These are phyloP conservation scores for Picochlorum sp. DNA, from an alignment of 139 green algal species.

Conservation along the genomic window DNA sequence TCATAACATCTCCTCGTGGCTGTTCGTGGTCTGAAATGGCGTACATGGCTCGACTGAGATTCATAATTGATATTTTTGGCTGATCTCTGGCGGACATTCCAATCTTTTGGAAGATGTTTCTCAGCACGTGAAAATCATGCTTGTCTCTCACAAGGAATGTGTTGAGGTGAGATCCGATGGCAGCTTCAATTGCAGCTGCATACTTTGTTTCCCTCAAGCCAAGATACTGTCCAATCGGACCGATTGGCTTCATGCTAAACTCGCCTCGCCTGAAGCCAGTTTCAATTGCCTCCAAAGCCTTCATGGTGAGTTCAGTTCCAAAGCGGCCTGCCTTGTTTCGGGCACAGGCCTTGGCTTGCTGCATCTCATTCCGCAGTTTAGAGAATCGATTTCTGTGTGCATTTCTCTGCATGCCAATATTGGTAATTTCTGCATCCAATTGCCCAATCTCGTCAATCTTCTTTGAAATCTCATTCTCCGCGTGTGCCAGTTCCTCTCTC, in stretches of 20 bases:
- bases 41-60: conserved; percentile 22
- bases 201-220: conserved; percentile 21
- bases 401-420: too few species aligned
- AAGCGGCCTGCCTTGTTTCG: too few species aligned
- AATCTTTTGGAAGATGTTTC: not conserved
- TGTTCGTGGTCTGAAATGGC: conserved; percentile 9
- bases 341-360: too few species aligned
- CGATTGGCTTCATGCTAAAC: conserved; percentile 29
- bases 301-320: conserved; percentile 3
- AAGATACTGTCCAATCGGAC: conserved; percentile 22
- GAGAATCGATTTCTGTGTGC: too few species aligned
- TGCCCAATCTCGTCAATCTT: too few species aligned
- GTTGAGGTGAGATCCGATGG: conserved; percentile 4
- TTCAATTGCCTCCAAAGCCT: conserved; percentile 9
- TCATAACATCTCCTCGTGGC: conserved; percentile 5
- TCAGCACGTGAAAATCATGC: conserved; percentile 15
- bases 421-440: too few species aligned
- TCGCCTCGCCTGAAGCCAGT: not conserved
- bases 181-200: conserved; percentile 7
- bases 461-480: too few species aligned
- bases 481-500: too few species aligned
- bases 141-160: conserved; percentile 21
- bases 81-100: not conserved
- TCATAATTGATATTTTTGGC: conserved; percentile 10
- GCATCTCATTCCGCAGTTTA: too few species aligned